Evolutionary conservation across 2,329 filamentous ascomycete species (phyloP).

Genomic region (Cladorrhinum sp.): DNA sequence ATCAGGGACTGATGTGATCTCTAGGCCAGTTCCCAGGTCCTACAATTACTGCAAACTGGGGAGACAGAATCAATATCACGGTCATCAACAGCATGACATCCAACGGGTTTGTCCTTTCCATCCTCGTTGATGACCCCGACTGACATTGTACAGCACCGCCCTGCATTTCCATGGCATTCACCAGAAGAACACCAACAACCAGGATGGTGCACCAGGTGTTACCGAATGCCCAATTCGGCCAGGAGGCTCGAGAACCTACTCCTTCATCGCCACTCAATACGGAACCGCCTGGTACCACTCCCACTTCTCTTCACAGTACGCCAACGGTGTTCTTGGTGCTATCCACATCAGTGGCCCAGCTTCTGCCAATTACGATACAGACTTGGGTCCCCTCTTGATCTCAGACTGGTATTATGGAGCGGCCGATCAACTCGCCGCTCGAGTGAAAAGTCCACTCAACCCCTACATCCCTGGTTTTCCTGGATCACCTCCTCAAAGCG

Average conservation of each 20-base stretch:
- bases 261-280: constrained; percentile 34
- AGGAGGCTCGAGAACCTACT: constrained; percentile 31
- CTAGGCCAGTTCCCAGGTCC: constrained; percentile 41
- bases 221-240: constrained; percentile 40
- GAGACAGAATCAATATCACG: constrained; percentile 49
- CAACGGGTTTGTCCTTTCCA: constrained; percentile 25
- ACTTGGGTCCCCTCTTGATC: constrained; percentile 48
- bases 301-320: constrained; percentile 49
- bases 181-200: constrained; percentile 38
- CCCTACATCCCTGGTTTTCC: constrained; percentile 25
- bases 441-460: constrained; percentile 24
- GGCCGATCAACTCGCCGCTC: constrained; percentile 28
- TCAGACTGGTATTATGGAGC: constrained; percentile 47
- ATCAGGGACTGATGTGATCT: neutral
- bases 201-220: constrained; percentile 41
- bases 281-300: constrained; percentile 46
- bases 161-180: constrained; percentile 45
- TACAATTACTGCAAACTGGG: constrained; percentile 45
- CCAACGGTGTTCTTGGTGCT: constrained; percentile 51
- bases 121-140: neutral
- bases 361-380: constrained; percentile 49
- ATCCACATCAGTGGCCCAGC: constrained; percentile 52
- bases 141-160: constrained; percentile 30
- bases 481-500: constrained; percentile 30
- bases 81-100: constrained; percentile 57